Percentiles rank a stretch among this genome's conserved stretches.
These are phyloP conservation scores for Malassezia obtusa DNA, from an alignment of 1,284 basidiomycete genomes.

Conservation along the genomic window DNA sequence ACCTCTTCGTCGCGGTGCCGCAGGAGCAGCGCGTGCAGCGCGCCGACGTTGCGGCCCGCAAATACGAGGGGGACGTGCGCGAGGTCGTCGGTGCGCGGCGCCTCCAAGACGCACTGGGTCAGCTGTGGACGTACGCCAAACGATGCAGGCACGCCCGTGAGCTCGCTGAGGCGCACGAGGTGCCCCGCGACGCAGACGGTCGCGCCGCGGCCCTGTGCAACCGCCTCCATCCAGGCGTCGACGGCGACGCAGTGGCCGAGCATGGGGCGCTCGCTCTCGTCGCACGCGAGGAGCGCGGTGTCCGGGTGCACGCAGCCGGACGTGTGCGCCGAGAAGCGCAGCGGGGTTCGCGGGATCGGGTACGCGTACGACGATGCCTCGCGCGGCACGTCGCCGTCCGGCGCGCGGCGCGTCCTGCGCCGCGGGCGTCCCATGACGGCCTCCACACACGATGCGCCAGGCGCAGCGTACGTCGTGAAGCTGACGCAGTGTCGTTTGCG, in stretches of 20 bases:
- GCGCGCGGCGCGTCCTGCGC: neutral
- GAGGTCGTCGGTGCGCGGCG: neutral
- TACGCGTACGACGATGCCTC: slow-evolving; percentile 4
- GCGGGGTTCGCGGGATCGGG: neutral
- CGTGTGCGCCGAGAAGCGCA: neutral
- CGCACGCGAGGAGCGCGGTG: neutral
- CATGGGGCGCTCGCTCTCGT: neutral
- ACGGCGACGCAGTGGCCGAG: slow-evolving; percentile 6
- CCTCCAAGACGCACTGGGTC: slow-evolving; percentile 5
- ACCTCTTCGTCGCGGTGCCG: neutral
- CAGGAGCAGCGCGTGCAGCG: slow-evolving; percentile 3
- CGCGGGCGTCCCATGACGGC: neutral
- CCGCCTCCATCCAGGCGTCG: slow-evolving; percentile 7
- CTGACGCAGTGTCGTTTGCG: slow-evolving; percentile 7
- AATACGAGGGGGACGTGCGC: slow-evolving; percentile 2
- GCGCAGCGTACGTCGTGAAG: slow-evolving; percentile 5
- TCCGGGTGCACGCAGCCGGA: neutral
- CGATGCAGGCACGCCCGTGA: neutral
- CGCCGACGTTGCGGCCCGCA: neutral
- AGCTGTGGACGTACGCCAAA: neutral
- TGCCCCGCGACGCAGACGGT: slow-evolving; percentile 3
- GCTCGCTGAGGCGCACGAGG: neutral
- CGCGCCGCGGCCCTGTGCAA: slow-evolving; percentile 12
- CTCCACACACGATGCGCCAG: slow-evolving; percentile 14
- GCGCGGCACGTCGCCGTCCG: neutral